These are phyloP conservation scores for Paratinospora sagittata DNA, from an alignment of 164 flowering plant genomes.

Conservation along the genomic window DNA sequence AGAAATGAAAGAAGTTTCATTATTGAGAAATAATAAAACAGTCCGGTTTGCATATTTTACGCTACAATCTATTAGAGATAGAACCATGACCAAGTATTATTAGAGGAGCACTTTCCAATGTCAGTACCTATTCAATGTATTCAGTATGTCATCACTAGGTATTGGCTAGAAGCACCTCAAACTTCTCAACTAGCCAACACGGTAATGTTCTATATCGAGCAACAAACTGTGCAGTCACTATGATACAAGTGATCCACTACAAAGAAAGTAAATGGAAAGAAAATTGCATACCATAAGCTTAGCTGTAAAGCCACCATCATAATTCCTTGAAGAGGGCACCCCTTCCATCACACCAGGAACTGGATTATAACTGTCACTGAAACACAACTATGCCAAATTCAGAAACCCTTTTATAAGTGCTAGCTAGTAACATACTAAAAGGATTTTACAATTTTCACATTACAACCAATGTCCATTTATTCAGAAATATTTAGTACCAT, in stretches of 20 bases:
- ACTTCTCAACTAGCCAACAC: not conserved
- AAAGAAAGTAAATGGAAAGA: not conserved
- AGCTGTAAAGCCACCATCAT: constrained; percentile 81
- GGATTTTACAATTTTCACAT: not conserved
- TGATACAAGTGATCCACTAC: not conserved
- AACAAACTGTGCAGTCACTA: not conserved
- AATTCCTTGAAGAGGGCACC: constrained; percentile 85
- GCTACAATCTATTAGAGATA: no score
- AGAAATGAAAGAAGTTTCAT: no score
- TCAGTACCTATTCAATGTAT: no score
- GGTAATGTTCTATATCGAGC: not conserved
- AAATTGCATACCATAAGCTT: constrained; percentile 71
- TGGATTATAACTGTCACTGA: constrained; percentile 90
- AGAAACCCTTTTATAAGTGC: not conserved
- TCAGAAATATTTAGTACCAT: not conserved
- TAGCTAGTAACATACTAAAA: not conserved
- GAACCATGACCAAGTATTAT: no score
- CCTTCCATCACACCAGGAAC: constrained; percentile 97
- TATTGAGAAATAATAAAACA: no score
- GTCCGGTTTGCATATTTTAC: no score
- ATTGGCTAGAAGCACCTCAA: not conserved
- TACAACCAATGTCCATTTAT: not conserved
- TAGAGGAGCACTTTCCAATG: no score
- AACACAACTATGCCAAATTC: constrained; percentile 7
- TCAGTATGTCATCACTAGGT: no score